phyloP scores from a whole-genome alignment of 2,329 filamentous ascomycete genomes.

The Metarhizium rileyi region DNA sequence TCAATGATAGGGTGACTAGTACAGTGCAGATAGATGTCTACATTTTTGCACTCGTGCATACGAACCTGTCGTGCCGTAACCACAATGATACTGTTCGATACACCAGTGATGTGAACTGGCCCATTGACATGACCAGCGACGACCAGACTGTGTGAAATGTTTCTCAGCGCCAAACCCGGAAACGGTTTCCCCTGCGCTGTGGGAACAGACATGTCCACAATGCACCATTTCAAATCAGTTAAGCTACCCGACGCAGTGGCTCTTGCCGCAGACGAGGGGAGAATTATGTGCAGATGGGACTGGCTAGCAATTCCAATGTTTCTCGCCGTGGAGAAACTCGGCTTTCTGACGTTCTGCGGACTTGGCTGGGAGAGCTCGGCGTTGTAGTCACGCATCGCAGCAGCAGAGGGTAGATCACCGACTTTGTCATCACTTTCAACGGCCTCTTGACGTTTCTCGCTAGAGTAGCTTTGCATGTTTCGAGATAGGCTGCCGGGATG shows the following conservation, averaged over 20 bases:
- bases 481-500: conserved; percentile 25
- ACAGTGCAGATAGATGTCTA: conserved; percentile 76
- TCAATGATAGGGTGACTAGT: conserved; percentile 87
- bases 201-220: conserved; percentile 72
- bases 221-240: conserved; percentile 57
- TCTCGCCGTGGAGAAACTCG: conserved; percentile 52
- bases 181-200: conserved; percentile 51
- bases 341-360: conserved; percentile 40
- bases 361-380: conserved; percentile 37
- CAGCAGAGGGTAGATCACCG: conserved; percentile 24
- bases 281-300: conserved; percentile 60
- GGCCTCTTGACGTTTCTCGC: conserved; percentile 7
- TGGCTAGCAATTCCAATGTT: conserved; percentile 60
- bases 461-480: conserved; percentile 13
- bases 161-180: conserved; percentile 56
- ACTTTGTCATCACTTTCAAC: conserved; percentile 24
- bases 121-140: conserved; percentile 71
- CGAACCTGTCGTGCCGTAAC: conserved; percentile 79
- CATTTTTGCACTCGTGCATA: conserved; percentile 77
- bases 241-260: conserved; percentile 66
- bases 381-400: conserved; percentile 43
- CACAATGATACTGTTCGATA: conserved; percentile 65
- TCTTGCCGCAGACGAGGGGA: conserved; percentile 61
- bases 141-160: conserved; percentile 61
- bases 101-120: conserved; percentile 70